Conservation (phyloP, 768 basidiomycete genomes). For the Symmetrospora coprosmae region DNA sequence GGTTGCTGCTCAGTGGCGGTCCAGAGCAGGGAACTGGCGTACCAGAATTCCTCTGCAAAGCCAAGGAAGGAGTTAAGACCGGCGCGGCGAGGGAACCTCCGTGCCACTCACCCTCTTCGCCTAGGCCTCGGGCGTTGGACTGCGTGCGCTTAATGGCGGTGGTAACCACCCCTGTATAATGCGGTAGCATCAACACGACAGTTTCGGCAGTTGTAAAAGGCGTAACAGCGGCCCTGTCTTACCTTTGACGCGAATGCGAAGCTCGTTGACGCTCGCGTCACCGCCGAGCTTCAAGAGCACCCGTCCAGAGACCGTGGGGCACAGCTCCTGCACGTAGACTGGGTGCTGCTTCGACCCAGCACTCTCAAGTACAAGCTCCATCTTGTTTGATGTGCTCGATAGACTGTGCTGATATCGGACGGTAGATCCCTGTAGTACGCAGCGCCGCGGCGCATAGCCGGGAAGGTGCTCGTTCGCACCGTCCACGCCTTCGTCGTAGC, state of each 20-base stretch:
- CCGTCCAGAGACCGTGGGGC: background rate
- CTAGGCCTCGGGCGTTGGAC: background rate
- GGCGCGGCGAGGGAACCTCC: too few species aligned
- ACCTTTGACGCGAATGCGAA: conserved; percentile 13
- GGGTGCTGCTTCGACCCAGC: conserved; percentile 14
- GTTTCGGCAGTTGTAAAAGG: background rate
- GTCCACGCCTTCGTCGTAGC: too few species aligned
- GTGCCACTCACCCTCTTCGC: conserved; percentile 14
- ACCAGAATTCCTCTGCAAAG: conserved; percentile 16
- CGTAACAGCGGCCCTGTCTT: background rate
- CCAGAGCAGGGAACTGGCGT: conserved; percentile 1
- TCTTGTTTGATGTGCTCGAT: background rate
- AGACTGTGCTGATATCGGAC: background rate
- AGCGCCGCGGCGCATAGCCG: too few species aligned
- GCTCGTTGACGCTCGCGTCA: conserved; percentile 6
- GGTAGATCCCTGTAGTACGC: too few species aligned
- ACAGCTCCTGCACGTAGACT: conserved; percentile 4
- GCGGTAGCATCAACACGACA: background rate
- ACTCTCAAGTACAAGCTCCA: background rate
- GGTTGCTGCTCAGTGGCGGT: background rate
- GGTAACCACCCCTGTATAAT: background rate
- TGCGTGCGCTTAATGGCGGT: background rate
- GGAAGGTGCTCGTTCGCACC: too few species aligned
- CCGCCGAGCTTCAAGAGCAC: background rate
- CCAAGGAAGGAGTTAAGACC: background rate